These are phyloP conservation scores for Claviceps purpurea DNA, from an alignment of 2,329 filamentous ascomycete genomes.

Conservation along the genomic window DNA sequence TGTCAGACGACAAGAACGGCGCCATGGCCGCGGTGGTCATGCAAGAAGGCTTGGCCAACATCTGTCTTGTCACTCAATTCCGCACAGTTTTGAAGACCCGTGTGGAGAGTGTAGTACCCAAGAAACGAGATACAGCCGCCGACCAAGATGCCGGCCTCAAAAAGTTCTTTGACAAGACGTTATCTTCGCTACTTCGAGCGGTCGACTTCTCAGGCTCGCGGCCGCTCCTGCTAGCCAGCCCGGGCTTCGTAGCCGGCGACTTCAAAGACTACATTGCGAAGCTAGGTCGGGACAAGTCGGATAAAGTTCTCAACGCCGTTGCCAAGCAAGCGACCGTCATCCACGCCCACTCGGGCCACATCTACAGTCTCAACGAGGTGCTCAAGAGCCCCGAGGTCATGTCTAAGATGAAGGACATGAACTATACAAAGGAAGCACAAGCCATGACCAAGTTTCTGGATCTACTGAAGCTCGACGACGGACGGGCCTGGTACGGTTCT, in stretches of 20 bases:
- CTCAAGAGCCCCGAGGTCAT: slow-evolving; percentile 70
- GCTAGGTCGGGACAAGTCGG: slow-evolving; percentile 40
- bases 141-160: slow-evolving; percentile 59
- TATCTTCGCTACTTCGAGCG: slow-evolving; percentile 62
- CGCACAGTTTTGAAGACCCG: slow-evolving; percentile 56
- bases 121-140: slow-evolving; percentile 50
- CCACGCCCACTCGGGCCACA: slow-evolving; percentile 71
- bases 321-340: slow-evolving; percentile 56
- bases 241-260: slow-evolving; percentile 71
- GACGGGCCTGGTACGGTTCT: slow-evolving; percentile 80
- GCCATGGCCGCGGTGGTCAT: slow-evolving; percentile 85
- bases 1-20: slow-evolving; percentile 65
- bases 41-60: slow-evolving; percentile 76
- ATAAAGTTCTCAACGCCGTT: slow-evolving; percentile 56
- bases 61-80: slow-evolving; percentile 69
- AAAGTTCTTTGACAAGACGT: slow-evolving; percentile 61
- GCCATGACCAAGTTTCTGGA: slow-evolving; percentile 76
- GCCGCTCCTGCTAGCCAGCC: slow-evolving; percentile 73
- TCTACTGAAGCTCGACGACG: slow-evolving; percentile 69
- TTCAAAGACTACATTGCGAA: slow-evolving; percentile 65
- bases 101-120: slow-evolving; percentile 52
- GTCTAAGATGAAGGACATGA: slow-evolving; percentile 68
- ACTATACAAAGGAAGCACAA: slow-evolving; percentile 71
- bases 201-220: slow-evolving; percentile 59
- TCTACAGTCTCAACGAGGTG: slow-evolving; percentile 80